Evolutionary conservation across 768 basidiomycete species (phyloP).

Genomic region (Coprinopsis cinerea): DNA sequence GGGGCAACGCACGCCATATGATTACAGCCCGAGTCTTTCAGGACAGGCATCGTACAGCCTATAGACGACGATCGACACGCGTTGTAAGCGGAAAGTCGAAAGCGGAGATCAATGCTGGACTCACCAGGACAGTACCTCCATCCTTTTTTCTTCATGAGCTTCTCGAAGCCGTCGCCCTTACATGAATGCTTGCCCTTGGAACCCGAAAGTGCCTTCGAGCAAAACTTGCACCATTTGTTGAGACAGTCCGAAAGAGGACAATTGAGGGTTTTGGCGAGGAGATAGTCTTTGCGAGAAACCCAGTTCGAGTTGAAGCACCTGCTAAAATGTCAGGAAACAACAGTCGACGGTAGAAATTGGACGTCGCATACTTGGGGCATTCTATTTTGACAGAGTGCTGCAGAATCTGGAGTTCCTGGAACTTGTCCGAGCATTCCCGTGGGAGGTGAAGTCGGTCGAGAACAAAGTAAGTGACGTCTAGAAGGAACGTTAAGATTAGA

Average conservation of each 20-base stretch:
- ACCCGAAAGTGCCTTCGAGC: conserved; percentile 4
- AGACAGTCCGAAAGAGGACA: not conserved
- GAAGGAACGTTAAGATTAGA: not conserved
- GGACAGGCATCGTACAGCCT: conserved; percentile 10
- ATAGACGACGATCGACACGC: not conserved
- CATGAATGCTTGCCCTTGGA: conserved; percentile 9
- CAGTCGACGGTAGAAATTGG: not conserved
- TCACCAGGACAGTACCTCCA: conserved; percentile 10
- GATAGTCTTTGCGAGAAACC: conserved; percentile 7
- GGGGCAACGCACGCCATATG: conserved; percentile 11
- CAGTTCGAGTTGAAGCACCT: conserved; percentile 2
- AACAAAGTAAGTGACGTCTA: conserved; percentile 6
- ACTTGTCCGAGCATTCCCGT: conserved; percentile 5
- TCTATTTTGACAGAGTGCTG: conserved; percentile 9
- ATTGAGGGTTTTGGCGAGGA: conserved; percentile 2
- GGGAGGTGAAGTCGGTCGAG: conserved; percentile 7
- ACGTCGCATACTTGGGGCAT: conserved; percentile 4
- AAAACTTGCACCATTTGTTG: conserved; percentile 10
- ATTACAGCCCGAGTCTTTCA: conserved; percentile 10
- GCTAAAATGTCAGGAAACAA: not conserved
- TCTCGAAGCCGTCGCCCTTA: conserved; percentile 11
- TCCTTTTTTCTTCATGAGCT: conserved; percentile 12
- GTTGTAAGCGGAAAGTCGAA: not conserved
- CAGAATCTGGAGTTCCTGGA: conserved; percentile 7
- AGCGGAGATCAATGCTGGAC: not conserved